Base-by-base conservation (phyloP, 495 filamentous ascomycete species). In the Penicillium canariense region DNA sequence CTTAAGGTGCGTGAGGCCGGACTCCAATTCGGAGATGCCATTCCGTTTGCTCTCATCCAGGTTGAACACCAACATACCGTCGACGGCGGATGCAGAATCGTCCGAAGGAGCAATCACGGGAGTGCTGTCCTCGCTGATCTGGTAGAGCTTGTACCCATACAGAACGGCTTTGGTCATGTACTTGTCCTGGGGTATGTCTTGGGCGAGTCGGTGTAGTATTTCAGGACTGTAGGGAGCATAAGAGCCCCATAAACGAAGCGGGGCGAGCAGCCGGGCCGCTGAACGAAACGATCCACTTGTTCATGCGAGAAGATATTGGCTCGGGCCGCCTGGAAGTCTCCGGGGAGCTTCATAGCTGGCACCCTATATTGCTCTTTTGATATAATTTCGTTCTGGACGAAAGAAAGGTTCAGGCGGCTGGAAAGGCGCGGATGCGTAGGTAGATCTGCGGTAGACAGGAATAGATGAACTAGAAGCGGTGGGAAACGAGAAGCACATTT, bases 211-310 rank as follows among this genome's bases (percentile, higher is more conserved):
- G 61, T 50, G 42, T 50, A 49, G 34, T 63, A 64, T 32, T 66
- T 67, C 11, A 70, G 55, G 9, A 61, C 59, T 11, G 65, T 67
- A 6, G 67, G 67, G 11, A 70, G 60, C 62, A 66, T 66, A 7
- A 67, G 40, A 1, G 48, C 42, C 10, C 60, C 67, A 38, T 64
- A 66, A n/a, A 35, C 32, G 32, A 35, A 35, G 10, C 32, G 32
- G 14, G 32, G 32, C 6, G 32, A 35, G 7, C 6, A n/a, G 32
- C 14, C 32, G 15, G 14, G 32, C 10, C 15, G 12, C 7, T n/a
- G 32, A n/a, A 35, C 14, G 32, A 35, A 15, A 15, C 14, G 6
- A n/a, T 35, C 14, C 32, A 35, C 54, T 55, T 47, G 48, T 45
- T 12, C 46, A 51, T 50, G 52, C 30, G 5, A 18, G 35, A n/a